These are phyloP conservation scores for Dryas alaskensis DNA, from an alignment of 306 rosid genomes.

Conservation along the genomic window DNA sequence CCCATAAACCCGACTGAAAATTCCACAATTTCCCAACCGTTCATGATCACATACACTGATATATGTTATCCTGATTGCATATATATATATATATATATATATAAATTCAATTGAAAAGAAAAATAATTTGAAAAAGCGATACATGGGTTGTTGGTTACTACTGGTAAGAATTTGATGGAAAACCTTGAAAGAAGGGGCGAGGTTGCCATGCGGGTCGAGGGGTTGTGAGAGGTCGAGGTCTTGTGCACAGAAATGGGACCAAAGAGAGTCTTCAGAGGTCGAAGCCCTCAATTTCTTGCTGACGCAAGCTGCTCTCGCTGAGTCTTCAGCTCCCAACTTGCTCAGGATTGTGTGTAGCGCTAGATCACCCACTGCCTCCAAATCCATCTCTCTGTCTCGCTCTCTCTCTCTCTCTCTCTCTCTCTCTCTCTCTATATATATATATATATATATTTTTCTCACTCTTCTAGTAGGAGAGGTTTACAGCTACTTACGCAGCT, in stretches of 20 bases:
- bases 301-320: constrained; percentile 53
- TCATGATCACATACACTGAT: neutral
- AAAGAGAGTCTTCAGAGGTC: constrained; percentile 65
- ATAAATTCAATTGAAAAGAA: neutral
- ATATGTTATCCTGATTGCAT: too few relatives aligned
- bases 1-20: neutral
- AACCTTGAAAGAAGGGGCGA: constrained; percentile 71
- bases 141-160: neutral
- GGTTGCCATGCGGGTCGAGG: constrained; percentile 57
- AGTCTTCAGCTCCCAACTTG: constrained; percentile 55
- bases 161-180: neutral
- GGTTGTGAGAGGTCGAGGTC: constrained; percentile 57
- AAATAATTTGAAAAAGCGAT: too few relatives aligned
- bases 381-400: constrained; percentile 31
- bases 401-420: neutral
- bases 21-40: neutral
- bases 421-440: neutral
- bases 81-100: too few relatives aligned
- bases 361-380: constrained; percentile 74
- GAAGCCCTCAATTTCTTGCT: constrained; percentile 46
- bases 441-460: too few relatives aligned
- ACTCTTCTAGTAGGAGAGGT: too few relatives aligned
- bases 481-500: too few relatives aligned
- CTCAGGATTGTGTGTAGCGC: constrained; percentile 43
- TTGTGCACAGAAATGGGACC: constrained; percentile 54